Evolutionary conservation across 2,329 filamentous ascomycete genomes (phyloP).

Genomic region (Pseudopithomyces maydicus): DNA sequence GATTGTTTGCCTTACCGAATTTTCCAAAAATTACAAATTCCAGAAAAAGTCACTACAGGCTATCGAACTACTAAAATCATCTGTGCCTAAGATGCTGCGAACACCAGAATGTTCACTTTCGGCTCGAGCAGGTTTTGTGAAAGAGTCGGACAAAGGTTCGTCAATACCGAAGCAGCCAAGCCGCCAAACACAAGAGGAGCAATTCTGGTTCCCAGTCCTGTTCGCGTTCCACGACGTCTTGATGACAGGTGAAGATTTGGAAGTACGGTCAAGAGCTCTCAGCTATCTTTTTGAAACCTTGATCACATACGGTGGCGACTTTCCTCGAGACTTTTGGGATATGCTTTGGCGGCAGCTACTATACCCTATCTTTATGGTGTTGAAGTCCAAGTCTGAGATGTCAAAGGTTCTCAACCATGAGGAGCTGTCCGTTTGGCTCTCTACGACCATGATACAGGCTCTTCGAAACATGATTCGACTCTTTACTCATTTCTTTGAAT

Average conservation of each 20-base stretch:
- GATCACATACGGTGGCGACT: constrained; percentile 86
- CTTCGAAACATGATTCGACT: constrained; percentile 97
- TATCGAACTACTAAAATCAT: constrained; percentile 91
- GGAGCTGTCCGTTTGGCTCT: constrained; percentile 97
- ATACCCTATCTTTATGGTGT: constrained; percentile 97
- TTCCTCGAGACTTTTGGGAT: constrained; percentile 96
- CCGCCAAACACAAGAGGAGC: constrained; percentile 90
- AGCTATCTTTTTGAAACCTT: constrained; percentile 97
- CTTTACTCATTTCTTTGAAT: constrained; percentile 98
- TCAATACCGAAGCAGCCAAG: constrained; percentile 66
- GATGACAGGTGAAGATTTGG: constrained; percentile 98
- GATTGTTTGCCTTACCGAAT: constrained; percentile 94
- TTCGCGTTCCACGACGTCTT: constrained; percentile 99
- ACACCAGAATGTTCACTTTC: constrained; percentile 94
- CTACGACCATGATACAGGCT: constrained; percentile 98
- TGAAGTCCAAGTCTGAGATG: constrained; percentile 96
- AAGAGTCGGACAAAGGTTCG: constrained; percentile 54
- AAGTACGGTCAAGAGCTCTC: constrained; percentile 85
- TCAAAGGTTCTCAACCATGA: constrained; percentile 93
- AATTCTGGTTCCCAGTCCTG: constrained; percentile 97
- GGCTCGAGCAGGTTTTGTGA: constrained; percentile 60
- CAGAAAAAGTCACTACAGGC: constrained; percentile 98
- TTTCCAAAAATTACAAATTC: constrained; percentile 98
- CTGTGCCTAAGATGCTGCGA: constrained; percentile 91
- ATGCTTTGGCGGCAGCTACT: constrained; percentile 96